Percentiles rank a stretch among this genome's conserved stretches.
These are phyloP conservation scores for Arthrobotrys musiformis DNA, from an alignment of 2,329 filamentous ascomycete genomes.

Conservation along the genomic window DNA sequence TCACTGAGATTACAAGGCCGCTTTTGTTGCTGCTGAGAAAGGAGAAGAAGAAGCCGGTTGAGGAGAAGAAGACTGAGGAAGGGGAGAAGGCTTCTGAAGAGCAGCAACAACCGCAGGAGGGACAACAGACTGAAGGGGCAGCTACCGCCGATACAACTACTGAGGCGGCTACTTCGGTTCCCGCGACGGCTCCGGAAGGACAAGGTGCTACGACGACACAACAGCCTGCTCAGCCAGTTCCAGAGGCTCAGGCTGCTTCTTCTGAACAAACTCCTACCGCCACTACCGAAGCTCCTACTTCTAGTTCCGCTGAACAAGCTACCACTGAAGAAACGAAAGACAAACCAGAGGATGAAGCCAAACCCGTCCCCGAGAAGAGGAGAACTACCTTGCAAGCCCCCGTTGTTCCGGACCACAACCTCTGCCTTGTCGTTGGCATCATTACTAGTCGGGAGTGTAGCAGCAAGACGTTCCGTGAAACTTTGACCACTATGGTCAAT, in stretches of 20 bases:
- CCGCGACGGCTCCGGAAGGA: background rate
- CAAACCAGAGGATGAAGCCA: slow-evolving; percentile 56
- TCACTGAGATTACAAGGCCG: slow-evolving; percentile 88
- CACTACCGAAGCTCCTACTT: background rate
- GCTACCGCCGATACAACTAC: background rate
- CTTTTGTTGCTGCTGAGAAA: slow-evolving; percentile 83
- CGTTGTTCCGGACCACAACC: slow-evolving; percentile 85
- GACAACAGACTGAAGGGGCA: slow-evolving; percentile 2
- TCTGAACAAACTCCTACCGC: slow-evolving; percentile 4
- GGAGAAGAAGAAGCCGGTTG: slow-evolving; percentile 75
- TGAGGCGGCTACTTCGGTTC: background rate
- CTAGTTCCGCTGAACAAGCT: slow-evolving; percentile 31
- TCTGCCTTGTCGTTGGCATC: slow-evolving; percentile 94
- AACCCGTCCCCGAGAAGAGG: slow-evolving; percentile 65
- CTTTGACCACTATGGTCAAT: slow-evolving; percentile 97
- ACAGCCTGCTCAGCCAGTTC: background rate
- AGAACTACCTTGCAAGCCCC: slow-evolving; percentile 78
- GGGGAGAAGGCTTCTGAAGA: slow-evolving; percentile 62
- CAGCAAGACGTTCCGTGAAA: slow-evolving; percentile 97
- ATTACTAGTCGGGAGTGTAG: slow-evolving; percentile 96
- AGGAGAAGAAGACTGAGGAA: slow-evolving; percentile 65
- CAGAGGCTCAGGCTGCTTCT: background rate
- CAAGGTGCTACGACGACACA: slow-evolving; percentile 15
- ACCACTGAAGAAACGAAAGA: slow-evolving; percentile 58
- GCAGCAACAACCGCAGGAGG: slow-evolving; percentile 24